phyloP scores from a whole-genome alignment of 805 yeast species.

The Barnettozyma siamensis region DNA sequence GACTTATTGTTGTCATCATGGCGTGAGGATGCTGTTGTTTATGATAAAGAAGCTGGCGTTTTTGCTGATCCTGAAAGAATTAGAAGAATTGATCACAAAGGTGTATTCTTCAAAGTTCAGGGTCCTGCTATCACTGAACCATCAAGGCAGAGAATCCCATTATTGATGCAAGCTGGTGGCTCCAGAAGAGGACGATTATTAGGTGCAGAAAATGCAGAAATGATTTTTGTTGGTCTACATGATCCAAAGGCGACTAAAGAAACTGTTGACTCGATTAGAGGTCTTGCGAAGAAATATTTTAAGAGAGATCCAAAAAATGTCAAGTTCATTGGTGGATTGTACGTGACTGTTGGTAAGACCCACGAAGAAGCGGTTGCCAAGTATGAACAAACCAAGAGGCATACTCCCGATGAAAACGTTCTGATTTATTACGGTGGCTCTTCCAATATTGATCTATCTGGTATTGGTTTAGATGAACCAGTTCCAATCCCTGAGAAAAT shows the following conservation, averaged over 20 bases:
- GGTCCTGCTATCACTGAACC: slow-evolving; percentile 36
- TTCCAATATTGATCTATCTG: slow-evolving; percentile 34
- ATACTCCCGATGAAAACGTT: slow-evolving; percentile 34
- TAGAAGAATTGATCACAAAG: slow-evolving; percentile 30
- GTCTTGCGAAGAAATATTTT: slow-evolving; percentile 28
- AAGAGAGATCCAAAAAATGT: slow-evolving; percentile 35
- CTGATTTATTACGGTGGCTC: slow-evolving; percentile 42
- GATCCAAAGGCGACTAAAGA: too few species aligned
- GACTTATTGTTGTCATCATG: slow-evolving; percentile 35
- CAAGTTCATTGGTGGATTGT: slow-evolving; percentile 32
- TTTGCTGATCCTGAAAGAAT: too few species aligned
- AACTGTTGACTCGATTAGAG: slow-evolving; percentile 17
- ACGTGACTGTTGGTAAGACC: slow-evolving; percentile 32
- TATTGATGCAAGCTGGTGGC: slow-evolving; percentile 37
- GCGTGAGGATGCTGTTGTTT: slow-evolving; percentile 32
- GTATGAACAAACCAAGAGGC: slow-evolving; percentile 26
- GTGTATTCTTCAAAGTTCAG: slow-evolving; percentile 27
- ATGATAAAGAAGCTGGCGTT: slow-evolving; percentile 8
- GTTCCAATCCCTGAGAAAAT: slow-evolving; percentile 24
- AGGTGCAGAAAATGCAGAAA: slow-evolving; percentile 27
- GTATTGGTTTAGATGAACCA: slow-evolving; percentile 39
- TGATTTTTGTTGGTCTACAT: too few species aligned
- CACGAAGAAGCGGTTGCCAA: slow-evolving; percentile 37
- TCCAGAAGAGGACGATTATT: slow-evolving; percentile 33
- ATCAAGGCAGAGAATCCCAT: slow-evolving; percentile 38